Conservation (phyloP, 2,329 filamentous ascomycete species). For the Didymella sp. region DNA sequence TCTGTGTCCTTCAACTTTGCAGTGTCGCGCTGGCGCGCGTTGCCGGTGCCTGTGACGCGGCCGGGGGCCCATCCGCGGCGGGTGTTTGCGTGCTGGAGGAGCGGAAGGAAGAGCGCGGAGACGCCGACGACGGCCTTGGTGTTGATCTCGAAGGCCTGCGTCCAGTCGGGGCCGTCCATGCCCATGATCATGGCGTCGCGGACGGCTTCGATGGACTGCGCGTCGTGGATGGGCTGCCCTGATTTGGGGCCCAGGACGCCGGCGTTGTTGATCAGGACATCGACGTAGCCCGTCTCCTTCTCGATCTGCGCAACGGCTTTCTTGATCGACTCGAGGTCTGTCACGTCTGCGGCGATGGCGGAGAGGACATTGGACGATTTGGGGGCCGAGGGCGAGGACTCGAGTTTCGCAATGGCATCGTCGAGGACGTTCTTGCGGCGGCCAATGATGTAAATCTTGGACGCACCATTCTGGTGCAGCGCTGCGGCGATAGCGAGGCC, state of each 20-base stretch:
- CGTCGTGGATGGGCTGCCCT: conserved; percentile 51
- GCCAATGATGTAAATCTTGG: conserved; percentile 56
- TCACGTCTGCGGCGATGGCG: conserved; percentile 55
- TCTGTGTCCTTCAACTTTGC: conserved; percentile 26
- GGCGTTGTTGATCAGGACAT: conserved; percentile 62
- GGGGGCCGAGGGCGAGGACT: conserved; percentile 40
- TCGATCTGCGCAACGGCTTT: conserved; percentile 53
- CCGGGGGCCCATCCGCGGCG: conserved; percentile 50
- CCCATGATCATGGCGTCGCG: conserved; percentile 49
- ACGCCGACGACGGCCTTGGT: conserved; percentile 55
- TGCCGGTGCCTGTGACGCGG: conserved; percentile 38
- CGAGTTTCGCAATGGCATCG: conserved; percentile 48
- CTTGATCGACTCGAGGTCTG: conserved; percentile 51
- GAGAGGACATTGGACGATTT: conserved; percentile 39
- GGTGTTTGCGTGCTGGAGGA: conserved; percentile 55
- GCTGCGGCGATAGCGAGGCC: conserved; percentile 52
- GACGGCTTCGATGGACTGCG: conserved; percentile 54
- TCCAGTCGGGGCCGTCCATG: conserved; percentile 45
- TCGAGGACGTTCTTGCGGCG: conserved; percentile 52
- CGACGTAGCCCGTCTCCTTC: conserved; percentile 55
- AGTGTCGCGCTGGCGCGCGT: conserved; percentile 33
- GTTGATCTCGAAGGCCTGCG: conserved; percentile 52
- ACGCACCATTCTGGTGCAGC: conserved; percentile 51
- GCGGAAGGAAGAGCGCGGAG: conserved; percentile 54
- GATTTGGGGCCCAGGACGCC: conserved; percentile 56